Base-by-base conservation (phyloP, 2,329 filamentous ascomycete genomes). In the Colletotrichum liaoningense region DNA sequence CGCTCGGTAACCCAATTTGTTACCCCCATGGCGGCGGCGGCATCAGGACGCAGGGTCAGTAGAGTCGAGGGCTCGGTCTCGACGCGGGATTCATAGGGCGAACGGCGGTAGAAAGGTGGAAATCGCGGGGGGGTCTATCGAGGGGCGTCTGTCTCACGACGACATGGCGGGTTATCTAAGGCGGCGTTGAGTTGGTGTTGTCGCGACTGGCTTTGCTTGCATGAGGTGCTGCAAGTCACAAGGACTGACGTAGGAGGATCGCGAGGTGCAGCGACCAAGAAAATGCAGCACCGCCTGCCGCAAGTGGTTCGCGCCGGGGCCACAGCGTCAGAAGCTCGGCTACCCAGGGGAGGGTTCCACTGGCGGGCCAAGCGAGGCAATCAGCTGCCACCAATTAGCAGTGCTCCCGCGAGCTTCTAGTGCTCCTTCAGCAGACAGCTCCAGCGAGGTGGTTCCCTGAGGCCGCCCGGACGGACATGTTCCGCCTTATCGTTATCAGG, bases 1-100 rank as follows among this genome's bases (percentile, higher is more conserved):
- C 87, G 79, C 80, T 88, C 84, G 77, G 82, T 81, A 79, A 87
- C 87, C 84, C 87, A 83, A 80, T 88, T 87, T 82, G 86, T 81
- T 79, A 84, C 80, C 79, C 81, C 83, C 84, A 86, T 86, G 74
- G 79, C 79, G 78, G 73, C 68, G 70, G 66, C 69, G 69, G 73
- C 66, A 76, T 73, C 66, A 75, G 73, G 73, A 69, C 59, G 65
- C 72, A 74, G 68, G 69, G 72, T 49, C 71, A 71, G 59, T 74
- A 67, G 58, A 49, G 73, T 75, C 73, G 73, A 77, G 80, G 78
- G 28, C 70, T 69, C 65, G 71, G 63, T 82, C 83, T 85, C 83
- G 72, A 63, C 65, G 68, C 60, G 42, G 69, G 57, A 63, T 38
- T 72, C 69, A 72, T 78, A 77, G 74, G 74, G 70, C 76, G 68